Evolutionary conservation across 345 rosid species (phyloP), one percentile per base, ranked within the genome.

Genomic region (Nephelium lappaceum): DNA sequence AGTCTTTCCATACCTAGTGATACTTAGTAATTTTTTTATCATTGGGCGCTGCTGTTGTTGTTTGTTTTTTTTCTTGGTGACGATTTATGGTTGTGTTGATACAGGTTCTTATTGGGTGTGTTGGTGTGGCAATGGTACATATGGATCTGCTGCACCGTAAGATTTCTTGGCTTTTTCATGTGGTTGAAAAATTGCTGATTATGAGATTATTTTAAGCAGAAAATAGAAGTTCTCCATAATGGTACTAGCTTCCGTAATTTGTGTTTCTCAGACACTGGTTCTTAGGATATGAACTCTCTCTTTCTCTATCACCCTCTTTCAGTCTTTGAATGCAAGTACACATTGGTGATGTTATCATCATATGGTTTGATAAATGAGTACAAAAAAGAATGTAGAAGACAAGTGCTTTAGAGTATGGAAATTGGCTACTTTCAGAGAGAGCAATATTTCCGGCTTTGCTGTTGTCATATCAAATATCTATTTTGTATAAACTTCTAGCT

Each of bases 101-200:
- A 57, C 85, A 96, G 99, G 95, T 96, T 83, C 97, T 96, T 82
- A 89, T 96, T 9, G 97, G 97, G 49, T 83, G 93, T 81, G 99
- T 96, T 53, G 94, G 95, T 36, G 23, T 96, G 85, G 93, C 97
- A 16, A 94, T 94, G 99, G 94, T 93, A 39, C 91, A 91, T 69
- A 85, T 80, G 83, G 92, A 86, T 84, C 97, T 96, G 74, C 78
- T 96, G 78, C 97, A 95, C 57, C 76, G 99, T 94, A 81, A 88
- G 99, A 87, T 27, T 38, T 78, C 71, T 75, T 5, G 11, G 65
- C 71, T 31, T 71, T 14, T 76, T 9, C 39, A 31, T 38, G 39
- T 25, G 31, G 66, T 43, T 61, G 41, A 73, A 27, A 39, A 64
- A 27, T 2, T 24, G 25, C 47, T 27, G 47, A 11, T 75, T 31